Conservation (phyloP, 129 eudicot species). For the Escallonia rubra region DNA sequence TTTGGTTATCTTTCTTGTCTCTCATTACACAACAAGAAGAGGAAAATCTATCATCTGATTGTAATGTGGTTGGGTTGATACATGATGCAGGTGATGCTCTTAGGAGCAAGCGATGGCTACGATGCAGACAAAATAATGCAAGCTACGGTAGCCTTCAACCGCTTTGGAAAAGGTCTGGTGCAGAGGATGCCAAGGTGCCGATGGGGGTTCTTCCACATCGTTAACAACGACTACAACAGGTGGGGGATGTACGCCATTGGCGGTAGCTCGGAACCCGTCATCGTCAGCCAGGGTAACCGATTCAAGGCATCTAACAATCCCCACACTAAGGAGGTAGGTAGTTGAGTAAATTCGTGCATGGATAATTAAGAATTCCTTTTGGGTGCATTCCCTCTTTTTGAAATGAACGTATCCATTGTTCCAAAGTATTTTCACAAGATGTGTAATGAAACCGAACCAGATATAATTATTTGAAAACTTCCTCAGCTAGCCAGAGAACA, state of each 20-base stretch:
- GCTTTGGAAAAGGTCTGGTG: constrained; percentile 63
- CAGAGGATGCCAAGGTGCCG: constrained; percentile 84
- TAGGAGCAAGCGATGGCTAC: constrained; percentile 52
- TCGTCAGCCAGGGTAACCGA: constrained; percentile 89
- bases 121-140: constrained; percentile 63
- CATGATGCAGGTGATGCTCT: constrained; percentile 53
- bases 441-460: too few species aligned
- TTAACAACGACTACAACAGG: constrained; percentile 77
- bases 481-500: neutral
- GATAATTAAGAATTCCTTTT: neutral
- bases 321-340: constrained; percentile 56
- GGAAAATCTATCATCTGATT: too few species aligned
- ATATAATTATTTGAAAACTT: neutral
- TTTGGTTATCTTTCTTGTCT: too few species aligned
- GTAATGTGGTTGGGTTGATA: too few species aligned
- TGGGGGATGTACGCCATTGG: constrained; percentile 92
- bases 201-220: constrained; percentile 78
- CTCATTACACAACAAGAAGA: too few species aligned
- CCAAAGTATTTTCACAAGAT: too few species aligned
- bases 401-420: too few species aligned
- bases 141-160: constrained; percentile 71
- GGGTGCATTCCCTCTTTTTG: too few species aligned
- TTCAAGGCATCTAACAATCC: constrained; percentile 54
- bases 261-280: constrained; percentile 72
- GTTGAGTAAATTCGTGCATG: neutral